Evolutionary conservation across 2,329 filamentous ascomycete species (phyloP).

Genomic region (Raffaelea arxii): DNA sequence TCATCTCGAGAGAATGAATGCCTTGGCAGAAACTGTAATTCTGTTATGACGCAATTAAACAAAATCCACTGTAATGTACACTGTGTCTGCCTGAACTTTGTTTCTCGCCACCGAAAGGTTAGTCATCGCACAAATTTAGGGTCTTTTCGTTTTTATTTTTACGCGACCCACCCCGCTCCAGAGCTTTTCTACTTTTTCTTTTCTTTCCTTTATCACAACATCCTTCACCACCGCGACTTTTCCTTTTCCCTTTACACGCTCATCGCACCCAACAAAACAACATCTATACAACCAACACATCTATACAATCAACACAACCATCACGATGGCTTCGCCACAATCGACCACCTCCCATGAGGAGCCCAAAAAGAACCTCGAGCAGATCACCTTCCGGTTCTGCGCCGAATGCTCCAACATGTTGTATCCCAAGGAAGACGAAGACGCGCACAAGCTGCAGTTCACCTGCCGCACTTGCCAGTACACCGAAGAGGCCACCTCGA

Average conservation of each 20-base stretch:
- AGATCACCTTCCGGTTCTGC: constrained; percentile 96
- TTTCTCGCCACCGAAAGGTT: too few relatives aligned
- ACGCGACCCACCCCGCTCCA: too few relatives aligned
- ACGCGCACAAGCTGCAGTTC: constrained; percentile 78
- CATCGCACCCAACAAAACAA: too few relatives aligned
- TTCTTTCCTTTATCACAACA: neutral
- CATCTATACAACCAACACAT: too few relatives aligned
- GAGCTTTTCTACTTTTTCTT: neutral
- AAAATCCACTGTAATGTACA: too few relatives aligned
- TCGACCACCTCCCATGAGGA: constrained; percentile 33
- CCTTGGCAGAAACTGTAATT: too few relatives aligned
- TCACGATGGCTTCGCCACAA: constrained; percentile 47
- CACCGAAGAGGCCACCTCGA: constrained; percentile 74
- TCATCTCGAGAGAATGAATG: too few relatives aligned
- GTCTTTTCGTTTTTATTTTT: too few relatives aligned
- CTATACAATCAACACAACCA: neutral
- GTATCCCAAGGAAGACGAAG: constrained; percentile 89
- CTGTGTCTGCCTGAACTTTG: too few relatives aligned
- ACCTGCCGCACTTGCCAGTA: constrained; percentile 93
- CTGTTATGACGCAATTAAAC: too few relatives aligned
- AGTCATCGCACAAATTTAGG: too few relatives aligned
- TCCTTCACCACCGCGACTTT: neutral
- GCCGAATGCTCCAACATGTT: constrained; percentile 98
- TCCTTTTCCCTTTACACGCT: too few relatives aligned
- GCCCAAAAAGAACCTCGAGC: constrained; percentile 51